phyloP scores from a whole-genome alignment of 495 filamentous ascomycete species.

The Penicillium steckii region DNA sequence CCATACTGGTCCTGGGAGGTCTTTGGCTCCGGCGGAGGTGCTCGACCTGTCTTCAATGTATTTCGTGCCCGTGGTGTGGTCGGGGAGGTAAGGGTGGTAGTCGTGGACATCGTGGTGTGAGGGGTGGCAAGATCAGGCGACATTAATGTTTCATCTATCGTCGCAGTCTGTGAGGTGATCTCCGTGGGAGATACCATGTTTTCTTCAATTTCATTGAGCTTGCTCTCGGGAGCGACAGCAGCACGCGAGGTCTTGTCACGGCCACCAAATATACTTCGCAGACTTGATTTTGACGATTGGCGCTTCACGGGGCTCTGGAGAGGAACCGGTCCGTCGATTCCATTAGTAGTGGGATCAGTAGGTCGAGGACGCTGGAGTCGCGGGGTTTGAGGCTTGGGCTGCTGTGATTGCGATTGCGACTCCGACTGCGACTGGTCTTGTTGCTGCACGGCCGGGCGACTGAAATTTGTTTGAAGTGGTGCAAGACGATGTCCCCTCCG shows the following conservation, averaged over 20 bases:
- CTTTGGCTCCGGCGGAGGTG: conserved; percentile 21
- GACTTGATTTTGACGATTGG: conserved; percentile 39
- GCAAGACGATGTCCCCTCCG: conserved; percentile 39
- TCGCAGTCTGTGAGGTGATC: conserved; percentile 6
- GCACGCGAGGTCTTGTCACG: conserved; percentile 35
- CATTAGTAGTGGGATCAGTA: conserved; percentile 29
- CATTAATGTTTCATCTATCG: conserved; percentile 16
- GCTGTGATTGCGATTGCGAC: neutral
- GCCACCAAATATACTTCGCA: conserved; percentile 41
- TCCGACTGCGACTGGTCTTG: neutral
- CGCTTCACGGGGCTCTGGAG: conserved; percentile 35
- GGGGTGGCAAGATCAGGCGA: conserved; percentile 31
- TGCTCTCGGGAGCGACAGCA: conserved; percentile 20
- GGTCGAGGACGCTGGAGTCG: conserved; percentile 40
- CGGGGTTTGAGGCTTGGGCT: conserved; percentile 9
- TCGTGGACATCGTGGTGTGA: conserved; percentile 25
- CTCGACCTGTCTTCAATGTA: conserved; percentile 22
- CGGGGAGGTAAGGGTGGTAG: conserved; percentile 29
- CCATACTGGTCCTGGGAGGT: conserved; percentile 29
- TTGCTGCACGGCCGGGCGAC: conserved; percentile 25
- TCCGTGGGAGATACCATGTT: conserved; percentile 7
- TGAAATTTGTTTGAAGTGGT: conserved; percentile 44
- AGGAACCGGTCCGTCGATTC: conserved; percentile 31
- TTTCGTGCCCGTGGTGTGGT: conserved; percentile 21
- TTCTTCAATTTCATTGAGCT: conserved; percentile 39